Percentiles rank a stretch among this genome's conserved stretches.
Conservation (phyloP, 2,329 filamentous ascomycete genomes). For the Cytospora leucostoma region DNA sequence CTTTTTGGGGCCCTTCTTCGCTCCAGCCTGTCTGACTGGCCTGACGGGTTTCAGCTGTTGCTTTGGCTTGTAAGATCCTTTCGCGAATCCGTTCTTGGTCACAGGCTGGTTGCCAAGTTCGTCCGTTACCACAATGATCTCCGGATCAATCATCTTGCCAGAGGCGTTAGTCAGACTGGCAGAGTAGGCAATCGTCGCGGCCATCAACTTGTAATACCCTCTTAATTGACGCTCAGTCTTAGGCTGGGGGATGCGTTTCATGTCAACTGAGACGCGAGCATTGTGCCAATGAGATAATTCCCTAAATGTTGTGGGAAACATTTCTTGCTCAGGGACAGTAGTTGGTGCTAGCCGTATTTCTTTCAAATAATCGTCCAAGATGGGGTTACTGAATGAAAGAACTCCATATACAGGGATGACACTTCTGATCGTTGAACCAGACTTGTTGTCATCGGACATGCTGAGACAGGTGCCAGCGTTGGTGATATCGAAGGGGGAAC, state of each 20-base stretch:
- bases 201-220: conserved; percentile 65
- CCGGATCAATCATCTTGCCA: conserved; percentile 64
- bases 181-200: conserved; percentile 68
- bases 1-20: conserved; percentile 31
- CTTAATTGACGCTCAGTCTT: conserved; percentile 40
- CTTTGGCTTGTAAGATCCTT: conserved; percentile 31
- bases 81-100: conserved; percentile 28
- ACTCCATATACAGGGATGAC: conserved; percentile 33
- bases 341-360: conserved; percentile 43
- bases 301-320: conserved; percentile 42
- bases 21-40: conserved; percentile 26
- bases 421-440: not conserved
- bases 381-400: conserved; percentile 49
- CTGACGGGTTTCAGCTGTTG: conserved; percentile 23
- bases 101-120: conserved; percentile 28
- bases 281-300: conserved; percentile 65
- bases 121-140: conserved; percentile 57
- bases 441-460: conserved; percentile 9
- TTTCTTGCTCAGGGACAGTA: conserved; percentile 30
- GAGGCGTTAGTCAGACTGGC: conserved; percentile 67
- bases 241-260: conserved; percentile 35
- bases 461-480: not conserved
- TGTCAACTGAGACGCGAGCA: conserved; percentile 51
- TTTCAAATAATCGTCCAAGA: conserved; percentile 49
- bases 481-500: not conserved